Percentiles rank a stretch among this genome's conserved stretches.
phyloP scores from a whole-genome alignment of 768 basidiomycete genomes.

The Phaeolepiota aurea region DNA sequence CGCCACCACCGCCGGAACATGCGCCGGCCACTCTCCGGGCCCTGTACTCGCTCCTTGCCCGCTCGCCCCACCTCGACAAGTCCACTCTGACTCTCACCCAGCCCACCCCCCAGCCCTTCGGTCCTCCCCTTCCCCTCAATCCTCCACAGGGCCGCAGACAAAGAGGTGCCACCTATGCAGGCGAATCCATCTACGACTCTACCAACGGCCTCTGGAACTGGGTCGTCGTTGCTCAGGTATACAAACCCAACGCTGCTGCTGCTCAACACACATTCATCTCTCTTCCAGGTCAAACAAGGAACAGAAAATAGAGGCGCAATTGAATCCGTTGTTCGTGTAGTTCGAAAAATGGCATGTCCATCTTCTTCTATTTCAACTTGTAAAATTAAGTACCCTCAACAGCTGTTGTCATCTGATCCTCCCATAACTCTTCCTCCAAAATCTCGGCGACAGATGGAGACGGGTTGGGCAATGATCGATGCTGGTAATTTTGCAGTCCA shows the following conservation, averaged over 20 bases:
- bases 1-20: conserved; percentile 37
- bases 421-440: conserved; percentile 58
- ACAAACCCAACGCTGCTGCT: not conserved
- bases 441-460: conserved; percentile 46
- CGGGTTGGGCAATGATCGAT: conserved; percentile 83
- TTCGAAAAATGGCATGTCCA: conserved; percentile 60
- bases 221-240: conserved; percentile 67
- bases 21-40: conserved; percentile 43
- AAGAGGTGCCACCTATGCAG: conserved; percentile 60
- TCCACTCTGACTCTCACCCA: conserved; percentile 45
- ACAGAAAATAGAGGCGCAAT: conserved; percentile 74
- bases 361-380: not conserved
- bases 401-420: conserved; percentile 55
- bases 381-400: too few species aligned
- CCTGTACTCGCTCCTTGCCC: conserved; percentile 47
- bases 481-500: conserved; percentile 77
- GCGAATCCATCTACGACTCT: conserved; percentile 45
- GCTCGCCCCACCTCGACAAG: conserved; percentile 65
- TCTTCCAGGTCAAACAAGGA: conserved; percentile 64
- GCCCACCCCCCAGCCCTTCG: conserved; percentile 40
- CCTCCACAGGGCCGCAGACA: conserved; percentile 54
- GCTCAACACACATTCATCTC: conserved; percentile 3
- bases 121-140: conserved; percentile 51
- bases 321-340: conserved; percentile 61
- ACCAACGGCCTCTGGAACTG: conserved; percentile 66